Conservation (phyloP, 2,329 filamentous ascomycete genomes). For the Neoarthrinium moseri region DNA sequence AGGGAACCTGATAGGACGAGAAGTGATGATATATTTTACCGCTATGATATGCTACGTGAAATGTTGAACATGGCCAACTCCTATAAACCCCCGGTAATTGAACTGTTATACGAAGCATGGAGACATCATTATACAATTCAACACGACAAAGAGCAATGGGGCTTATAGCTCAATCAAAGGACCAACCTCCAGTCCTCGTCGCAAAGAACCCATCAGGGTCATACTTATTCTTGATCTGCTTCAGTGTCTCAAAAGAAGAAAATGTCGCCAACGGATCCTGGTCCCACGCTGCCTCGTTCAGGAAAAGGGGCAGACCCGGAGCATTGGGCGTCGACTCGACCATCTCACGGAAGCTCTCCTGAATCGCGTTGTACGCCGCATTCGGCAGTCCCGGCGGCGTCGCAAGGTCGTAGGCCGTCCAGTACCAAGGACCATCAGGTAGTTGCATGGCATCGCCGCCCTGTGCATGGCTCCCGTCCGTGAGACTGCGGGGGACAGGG, state of each 20-base stretch:
- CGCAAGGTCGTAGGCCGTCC: constrained; percentile 27
- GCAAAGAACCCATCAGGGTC: constrained; percentile 33
- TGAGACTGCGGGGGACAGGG: constrained; percentile 27
- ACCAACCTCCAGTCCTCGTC: constrained; percentile 27
- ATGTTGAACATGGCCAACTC: no score
- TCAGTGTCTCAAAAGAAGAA: constrained; percentile 29
- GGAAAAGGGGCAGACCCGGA: constrained; percentile 24
- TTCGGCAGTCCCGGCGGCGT: constrained; percentile 22
- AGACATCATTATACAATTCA: no score
- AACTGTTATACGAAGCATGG: no score
- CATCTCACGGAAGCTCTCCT: constrained; percentile 28
- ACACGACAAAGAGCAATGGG: no score
- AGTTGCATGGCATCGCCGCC: constrained; percentile 32
- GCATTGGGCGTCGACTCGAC: constrained; percentile 24
- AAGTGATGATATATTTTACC: no score
- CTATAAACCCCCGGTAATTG: no score
- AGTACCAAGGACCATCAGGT: constrained; percentile 31
- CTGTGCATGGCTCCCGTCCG: constrained; percentile 28
- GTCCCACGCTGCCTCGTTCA: constrained; percentile 25
- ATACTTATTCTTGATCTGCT: constrained; percentile 35
- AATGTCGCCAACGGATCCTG: constrained; percentile 25
- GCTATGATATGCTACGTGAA: no score
- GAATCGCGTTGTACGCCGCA: constrained; percentile 22
- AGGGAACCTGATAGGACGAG: no score
- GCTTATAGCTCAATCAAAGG: constrained; percentile 23